Conservation (phyloP, 306 rosid species). For the Herpetospermum pedunculosum region DNA sequence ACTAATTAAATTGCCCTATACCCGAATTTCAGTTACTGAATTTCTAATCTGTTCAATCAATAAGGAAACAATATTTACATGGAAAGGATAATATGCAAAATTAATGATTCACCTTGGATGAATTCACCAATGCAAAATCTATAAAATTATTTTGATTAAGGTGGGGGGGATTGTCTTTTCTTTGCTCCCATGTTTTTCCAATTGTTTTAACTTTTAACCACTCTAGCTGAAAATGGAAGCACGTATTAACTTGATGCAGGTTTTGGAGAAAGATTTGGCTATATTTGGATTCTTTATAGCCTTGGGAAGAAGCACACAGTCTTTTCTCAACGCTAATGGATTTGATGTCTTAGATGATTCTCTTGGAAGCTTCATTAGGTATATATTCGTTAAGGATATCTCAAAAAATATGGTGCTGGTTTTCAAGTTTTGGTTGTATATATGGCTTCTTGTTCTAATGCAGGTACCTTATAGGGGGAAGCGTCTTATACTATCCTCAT, state of each 20-base stretch:
- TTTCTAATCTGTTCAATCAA: neutral
- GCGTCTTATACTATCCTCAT: conserved; percentile 87
- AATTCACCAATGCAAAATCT: neutral
- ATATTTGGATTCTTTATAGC: conserved; percentile 97
- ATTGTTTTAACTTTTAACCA: neutral
- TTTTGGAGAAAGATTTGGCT: conserved; percentile 94
- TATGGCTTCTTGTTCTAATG: conserved; percentile 19
- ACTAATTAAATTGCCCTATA: neutral
- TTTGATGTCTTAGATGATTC: conserved; percentile 55
- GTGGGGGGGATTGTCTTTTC: neutral
- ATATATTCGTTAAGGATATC: conserved; percentile 14
- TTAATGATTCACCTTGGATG: neutral
- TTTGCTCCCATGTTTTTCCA: neutral
- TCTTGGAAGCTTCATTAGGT: conserved; percentile 81
- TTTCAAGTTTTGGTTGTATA: conserved; percentile 19
- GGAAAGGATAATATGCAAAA: neutral
- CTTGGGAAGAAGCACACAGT: conserved; percentile 72
- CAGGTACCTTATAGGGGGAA: conserved; percentile 93
- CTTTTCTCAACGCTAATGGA: conserved; percentile 72
- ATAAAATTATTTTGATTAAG: neutral
- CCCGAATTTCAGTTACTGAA: neutral
- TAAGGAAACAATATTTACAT: neutral
- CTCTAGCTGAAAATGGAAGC: conserved; percentile 13
- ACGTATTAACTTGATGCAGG: conserved; percentile 40
- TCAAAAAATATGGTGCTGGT: conserved; percentile 8